A percentile compares a stretch with the other conserved stretches of the same genome.
Conservation (phyloP, 257 asterid species). For the Eustoma russellianum region DNA sequence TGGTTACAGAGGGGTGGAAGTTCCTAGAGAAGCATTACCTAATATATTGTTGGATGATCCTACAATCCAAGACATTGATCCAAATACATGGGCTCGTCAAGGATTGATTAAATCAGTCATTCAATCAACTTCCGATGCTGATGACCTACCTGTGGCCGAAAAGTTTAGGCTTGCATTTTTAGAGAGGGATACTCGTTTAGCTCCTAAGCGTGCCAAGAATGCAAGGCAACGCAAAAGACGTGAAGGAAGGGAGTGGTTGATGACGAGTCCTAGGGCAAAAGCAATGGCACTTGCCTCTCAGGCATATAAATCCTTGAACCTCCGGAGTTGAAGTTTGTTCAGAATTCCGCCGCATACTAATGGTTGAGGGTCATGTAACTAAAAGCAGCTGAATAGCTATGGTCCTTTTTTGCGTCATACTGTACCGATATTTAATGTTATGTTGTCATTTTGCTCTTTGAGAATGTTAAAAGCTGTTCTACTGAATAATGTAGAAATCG, state of each 20-base stretch:
- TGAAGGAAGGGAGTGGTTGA: conserved; percentile 68
- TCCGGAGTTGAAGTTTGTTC: conserved; percentile 16
- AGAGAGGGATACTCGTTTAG: conserved; percentile 84
- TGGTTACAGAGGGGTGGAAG: conserved; percentile 49
- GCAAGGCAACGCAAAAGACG: conserved; percentile 88
- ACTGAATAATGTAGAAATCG: too few relatives aligned
- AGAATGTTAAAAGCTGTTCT: too few relatives aligned
- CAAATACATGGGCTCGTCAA: conserved; percentile 63
- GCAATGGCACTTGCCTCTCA: conserved; percentile 76
- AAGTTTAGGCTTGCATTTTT: conserved; percentile 81
- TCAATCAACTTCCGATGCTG: conserved; percentile 20
- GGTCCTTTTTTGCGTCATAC: too few relatives aligned
- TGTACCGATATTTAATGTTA: too few relatives aligned
- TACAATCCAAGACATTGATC: conserved; percentile 55
- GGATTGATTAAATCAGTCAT: conserved; percentile 24
- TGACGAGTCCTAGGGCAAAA: conserved; percentile 51
- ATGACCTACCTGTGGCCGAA: conserved; percentile 75
- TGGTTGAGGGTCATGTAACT: too few relatives aligned
- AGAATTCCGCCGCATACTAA: background rate
- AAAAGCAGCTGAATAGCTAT: background rate
- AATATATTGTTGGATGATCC: conserved; percentile 49
- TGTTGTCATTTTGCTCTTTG: too few relatives aligned
- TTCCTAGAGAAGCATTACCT: conserved; percentile 65
- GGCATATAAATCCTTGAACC: conserved; percentile 43
- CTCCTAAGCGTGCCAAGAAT: conserved; percentile 94